These are phyloP conservation scores for Yarrowia alimentaria DNA, from an alignment of 805 yeast genomes.

Conservation along the genomic window DNA sequence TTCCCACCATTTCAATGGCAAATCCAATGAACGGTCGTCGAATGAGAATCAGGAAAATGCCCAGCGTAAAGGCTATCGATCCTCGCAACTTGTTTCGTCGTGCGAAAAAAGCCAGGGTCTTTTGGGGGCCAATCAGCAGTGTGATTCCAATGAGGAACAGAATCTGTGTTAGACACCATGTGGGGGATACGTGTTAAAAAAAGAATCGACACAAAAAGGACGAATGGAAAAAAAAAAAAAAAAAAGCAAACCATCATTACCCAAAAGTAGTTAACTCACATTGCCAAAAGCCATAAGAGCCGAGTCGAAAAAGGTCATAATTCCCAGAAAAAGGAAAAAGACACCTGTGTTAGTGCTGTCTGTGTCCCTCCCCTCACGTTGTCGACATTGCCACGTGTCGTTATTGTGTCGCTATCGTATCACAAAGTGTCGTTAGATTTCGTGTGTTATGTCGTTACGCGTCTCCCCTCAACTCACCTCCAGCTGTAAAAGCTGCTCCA, in stretches of 20 bases:
- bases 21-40: slow-evolving; percentile 85
- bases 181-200: too few species aligned
- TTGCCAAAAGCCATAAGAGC: slow-evolving; percentile 90
- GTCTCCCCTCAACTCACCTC: slow-evolving; percentile 45
- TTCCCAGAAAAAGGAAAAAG: slow-evolving; percentile 74
- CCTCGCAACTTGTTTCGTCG: slow-evolving; percentile 87
- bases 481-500: slow-evolving; percentile 91
- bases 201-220: too few species aligned
- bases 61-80: slow-evolving; percentile 70
- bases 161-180: slow-evolving; percentile 41
- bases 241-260: too few species aligned
- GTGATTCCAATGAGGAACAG: slow-evolving; percentile 77
- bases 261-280: too few species aligned
- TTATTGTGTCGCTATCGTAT: background rate
- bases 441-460: slow-evolving; percentile 2
- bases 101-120: slow-evolving; percentile 77
- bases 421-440: background rate
- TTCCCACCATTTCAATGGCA: slow-evolving; percentile 81
- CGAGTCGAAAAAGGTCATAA: slow-evolving; percentile 81
- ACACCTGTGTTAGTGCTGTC: slow-evolving; percentile 46
- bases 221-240: too few species aligned
- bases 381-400: too few species aligned
- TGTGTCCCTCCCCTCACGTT: background rate
- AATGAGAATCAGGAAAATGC: slow-evolving; percentile 70
- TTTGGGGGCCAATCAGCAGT: slow-evolving; percentile 82